Percentiles rank a stretch among this genome's conserved stretches.
Conservation (phyloP, 192 early-diverging fungal genomes). For the Pilaira anomala region DNA sequence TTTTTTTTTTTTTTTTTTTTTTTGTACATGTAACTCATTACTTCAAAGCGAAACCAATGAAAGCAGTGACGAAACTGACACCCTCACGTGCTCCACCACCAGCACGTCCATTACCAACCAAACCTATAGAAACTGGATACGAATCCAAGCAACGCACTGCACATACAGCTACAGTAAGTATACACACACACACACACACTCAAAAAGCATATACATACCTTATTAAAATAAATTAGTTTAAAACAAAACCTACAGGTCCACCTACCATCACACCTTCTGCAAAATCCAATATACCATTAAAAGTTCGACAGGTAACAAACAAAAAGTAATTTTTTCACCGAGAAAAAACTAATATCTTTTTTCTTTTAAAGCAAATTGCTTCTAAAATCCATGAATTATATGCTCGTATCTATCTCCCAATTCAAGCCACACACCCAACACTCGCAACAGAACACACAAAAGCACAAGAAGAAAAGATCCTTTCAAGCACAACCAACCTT, state of each 20-base stretch:
- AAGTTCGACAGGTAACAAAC: constrained; percentile 38
- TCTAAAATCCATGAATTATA: constrained; percentile 51
- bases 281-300: constrained; percentile 36
- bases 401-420: constrained; percentile 52
- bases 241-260: constrained; percentile 29
- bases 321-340: background rate
- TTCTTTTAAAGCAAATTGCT: constrained; percentile 21
- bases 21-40: background rate
- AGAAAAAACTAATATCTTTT: no score
- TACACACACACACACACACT: no score
- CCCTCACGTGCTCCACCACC: background rate
- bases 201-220: background rate
- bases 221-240: background rate
- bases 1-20: background rate
- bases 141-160: background rate
- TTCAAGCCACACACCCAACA: constrained; percentile 15
- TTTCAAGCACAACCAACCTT: constrained; percentile 35
- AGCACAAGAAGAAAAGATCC: constrained; percentile 43
- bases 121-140: constrained; percentile 14
- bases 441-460: constrained; percentile 55
- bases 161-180: constrained; percentile 6
- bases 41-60: background rate
- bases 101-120: background rate
- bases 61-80: background rate
- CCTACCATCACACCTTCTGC: constrained; percentile 42